Conservation (phyloP, 306 rosid species). For the Cucurbita ficifolia region DNA sequence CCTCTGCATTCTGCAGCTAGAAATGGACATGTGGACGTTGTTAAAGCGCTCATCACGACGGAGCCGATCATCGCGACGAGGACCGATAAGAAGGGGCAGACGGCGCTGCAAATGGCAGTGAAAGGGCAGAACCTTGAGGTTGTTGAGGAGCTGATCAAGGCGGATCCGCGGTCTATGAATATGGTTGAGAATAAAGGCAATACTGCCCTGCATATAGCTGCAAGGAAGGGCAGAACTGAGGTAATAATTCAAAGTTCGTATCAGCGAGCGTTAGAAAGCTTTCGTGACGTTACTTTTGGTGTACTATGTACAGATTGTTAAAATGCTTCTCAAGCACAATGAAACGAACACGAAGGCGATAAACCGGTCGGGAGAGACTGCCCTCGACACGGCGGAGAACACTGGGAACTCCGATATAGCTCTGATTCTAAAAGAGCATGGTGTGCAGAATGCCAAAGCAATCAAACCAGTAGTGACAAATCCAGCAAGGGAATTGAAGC, state of each 20-base stretch:
- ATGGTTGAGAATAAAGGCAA: slow-evolving; percentile 72
- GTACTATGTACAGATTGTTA: slow-evolving; percentile 52
- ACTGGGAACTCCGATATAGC: slow-evolving; percentile 29
- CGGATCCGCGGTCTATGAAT: slow-evolving; percentile 45
- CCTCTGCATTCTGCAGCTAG: slow-evolving; percentile 90
- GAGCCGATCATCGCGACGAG: slow-evolving; percentile 48
- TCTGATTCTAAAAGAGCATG: slow-evolving; percentile 41
- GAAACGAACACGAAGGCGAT: slow-evolving; percentile 36
- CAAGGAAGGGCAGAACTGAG: slow-evolving; percentile 71
- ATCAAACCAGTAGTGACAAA: slow-evolving; percentile 36
- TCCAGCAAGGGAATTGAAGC: slow-evolving; percentile 76
- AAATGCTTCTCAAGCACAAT: slow-evolving; percentile 32
- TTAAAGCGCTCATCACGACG: slow-evolving; percentile 40
- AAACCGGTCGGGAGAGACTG: slow-evolving; percentile 63
- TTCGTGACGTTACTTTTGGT: not conserved
- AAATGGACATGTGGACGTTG: slow-evolving; percentile 70
- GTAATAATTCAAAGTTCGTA: slow-evolving; percentile 12
- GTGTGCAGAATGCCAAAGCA: slow-evolving; percentile 53
- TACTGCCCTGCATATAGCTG: slow-evolving; percentile 70
- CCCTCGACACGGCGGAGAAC: slow-evolving; percentile 88
- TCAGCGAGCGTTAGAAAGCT: not conserved
- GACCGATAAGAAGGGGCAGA: slow-evolving; percentile 83
- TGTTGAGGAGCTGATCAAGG: slow-evolving; percentile 51
- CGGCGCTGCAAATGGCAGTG: slow-evolving; percentile 95
- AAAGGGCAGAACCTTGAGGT: slow-evolving; percentile 76